phyloP scores from a whole-genome alignment of 805 yeast genomes.

The Metschnikowia similis region DNA sequence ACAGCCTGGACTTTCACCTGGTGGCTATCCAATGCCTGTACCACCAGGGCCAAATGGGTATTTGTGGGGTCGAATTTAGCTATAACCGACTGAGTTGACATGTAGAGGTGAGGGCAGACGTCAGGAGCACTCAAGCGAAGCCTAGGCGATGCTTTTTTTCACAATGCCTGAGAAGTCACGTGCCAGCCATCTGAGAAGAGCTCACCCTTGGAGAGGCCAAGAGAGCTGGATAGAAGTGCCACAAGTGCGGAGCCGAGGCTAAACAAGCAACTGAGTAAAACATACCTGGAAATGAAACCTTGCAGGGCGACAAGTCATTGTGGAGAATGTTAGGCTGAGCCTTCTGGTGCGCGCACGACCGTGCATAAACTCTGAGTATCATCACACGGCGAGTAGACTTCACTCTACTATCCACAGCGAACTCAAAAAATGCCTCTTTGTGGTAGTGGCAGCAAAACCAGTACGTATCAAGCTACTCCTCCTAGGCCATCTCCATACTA shows the following conservation, averaged over 20 bases:
- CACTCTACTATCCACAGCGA: neutral
- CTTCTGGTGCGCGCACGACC: slow-evolving; percentile 3
- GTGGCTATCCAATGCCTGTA: slow-evolving; percentile 67
- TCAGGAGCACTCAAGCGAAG: neutral
- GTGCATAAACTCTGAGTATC: slow-evolving; percentile 1
- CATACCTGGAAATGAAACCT: neutral
- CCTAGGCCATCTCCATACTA: slow-evolving; percentile 7
- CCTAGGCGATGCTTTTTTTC: slow-evolving; percentile 4
- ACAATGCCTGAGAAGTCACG: slow-evolving; percentile 3
- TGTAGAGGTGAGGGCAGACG: slow-evolving; percentile 1
- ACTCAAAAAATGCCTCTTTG: slow-evolving; percentile 35
- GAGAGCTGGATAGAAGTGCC: neutral
- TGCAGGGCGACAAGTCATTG: neutral
- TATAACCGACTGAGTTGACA: slow-evolving; percentile 28
- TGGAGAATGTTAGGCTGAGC: neutral
- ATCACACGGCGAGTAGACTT: neutral
- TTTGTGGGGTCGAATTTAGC: slow-evolving; percentile 61
- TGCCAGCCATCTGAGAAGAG: neutral
- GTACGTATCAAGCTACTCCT: slow-evolving; percentile 26
- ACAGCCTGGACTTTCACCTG: slow-evolving; percentile 60
- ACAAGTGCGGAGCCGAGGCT: neutral
- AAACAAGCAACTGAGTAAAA: neutral
- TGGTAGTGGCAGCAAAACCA: slow-evolving; percentile 39
- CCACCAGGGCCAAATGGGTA: slow-evolving; percentile 59
- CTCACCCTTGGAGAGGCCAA: neutral